phyloP scores from a whole-genome alignment of 2,329 filamentous ascomycete genomes.

The Orbilia ellipsospora region DNA sequence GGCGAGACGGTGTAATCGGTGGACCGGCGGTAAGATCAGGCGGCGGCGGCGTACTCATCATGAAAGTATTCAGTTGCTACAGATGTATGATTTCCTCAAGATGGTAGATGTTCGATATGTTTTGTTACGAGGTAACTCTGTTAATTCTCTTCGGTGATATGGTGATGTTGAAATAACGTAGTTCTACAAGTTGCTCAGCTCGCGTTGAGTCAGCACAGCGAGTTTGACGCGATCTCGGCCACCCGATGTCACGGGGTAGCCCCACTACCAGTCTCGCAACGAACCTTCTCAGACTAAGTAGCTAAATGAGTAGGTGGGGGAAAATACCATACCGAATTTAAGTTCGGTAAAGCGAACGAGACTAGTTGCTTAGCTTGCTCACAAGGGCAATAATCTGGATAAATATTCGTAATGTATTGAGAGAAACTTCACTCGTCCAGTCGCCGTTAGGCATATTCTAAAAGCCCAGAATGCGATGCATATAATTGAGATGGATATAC shows the following conservation, averaged over 20 bases:
- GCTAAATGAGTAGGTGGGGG: no score
- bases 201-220: constrained; percentile 32
- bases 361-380: no score
- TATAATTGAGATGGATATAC: neutral
- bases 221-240: constrained; percentile 9
- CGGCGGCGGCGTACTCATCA: constrained; percentile 44
- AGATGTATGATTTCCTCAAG: neutral
- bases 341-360: no score
- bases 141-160: neutral
- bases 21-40: constrained; percentile 29
- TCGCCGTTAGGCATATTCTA: neutral
- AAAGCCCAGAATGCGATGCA: neutral
- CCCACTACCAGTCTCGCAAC: neutral
- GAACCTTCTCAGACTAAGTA: no score
- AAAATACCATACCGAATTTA: no score
- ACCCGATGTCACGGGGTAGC: constrained; percentile 33
- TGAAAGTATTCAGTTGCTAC: neutral
- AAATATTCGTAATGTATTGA: no score
- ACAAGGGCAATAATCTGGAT: no score
- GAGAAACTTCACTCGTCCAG: no score
- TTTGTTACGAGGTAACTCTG: no score
- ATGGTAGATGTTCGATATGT: no score
- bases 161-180: neutral
- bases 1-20: constrained; percentile 41
- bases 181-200: neutral